Base-by-base conservation (phyloP, 2,329 filamentous ascomycete genomes). In the Verticillium zaregamsianum region DNA sequence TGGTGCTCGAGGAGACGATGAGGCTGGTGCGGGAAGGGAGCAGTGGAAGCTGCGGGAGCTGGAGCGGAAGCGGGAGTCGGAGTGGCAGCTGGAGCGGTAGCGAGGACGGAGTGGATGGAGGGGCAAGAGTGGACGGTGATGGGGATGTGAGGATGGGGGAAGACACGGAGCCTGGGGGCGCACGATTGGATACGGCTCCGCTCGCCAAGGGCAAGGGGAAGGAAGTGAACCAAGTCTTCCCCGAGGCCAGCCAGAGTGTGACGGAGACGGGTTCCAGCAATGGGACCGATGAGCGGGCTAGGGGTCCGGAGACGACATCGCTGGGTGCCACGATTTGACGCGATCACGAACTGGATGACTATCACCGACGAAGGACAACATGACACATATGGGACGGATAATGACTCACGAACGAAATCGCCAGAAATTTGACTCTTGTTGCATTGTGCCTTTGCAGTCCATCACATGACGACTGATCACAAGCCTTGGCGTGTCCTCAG, bases 1-100 rank as follows among this genome's bases (percentile, higher is more conserved):
- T 88, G 61, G 81, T 87, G 55, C 71, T 90, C 7, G 85, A 87
- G 72, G 86, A 90, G 80, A 89, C 86, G 52, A 71, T 90, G 68
- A 75, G 86, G 67, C 71, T 88, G 61, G 86, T 83, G 2, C 78
- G 75, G 58, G 72, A 71, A 57, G 69, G 68, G 45, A 63, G 62
- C 62, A 15, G 39, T 55, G 39, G 49, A 52, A 9, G 66, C 54
- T 66, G 68, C 31, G 72, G 71, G 54, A 64, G 64, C 55, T 77
- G 74, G 55, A 79, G 75, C 64, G 79, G 76, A 56, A 79, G 75
- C 61, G 72, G 74, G 54, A 76, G 76, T 60, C 74, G 70, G 15
- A 70, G 69, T 55, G 68, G 62, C 61, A 45, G 67, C 54, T 63
- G 65, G 33, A 62, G 64, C n/a, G 61, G 66, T 40, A 64, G 63